Conservation (phyloP, 2,329 filamentous ascomycete genomes). For the Phialophora verrucosa region DNA sequence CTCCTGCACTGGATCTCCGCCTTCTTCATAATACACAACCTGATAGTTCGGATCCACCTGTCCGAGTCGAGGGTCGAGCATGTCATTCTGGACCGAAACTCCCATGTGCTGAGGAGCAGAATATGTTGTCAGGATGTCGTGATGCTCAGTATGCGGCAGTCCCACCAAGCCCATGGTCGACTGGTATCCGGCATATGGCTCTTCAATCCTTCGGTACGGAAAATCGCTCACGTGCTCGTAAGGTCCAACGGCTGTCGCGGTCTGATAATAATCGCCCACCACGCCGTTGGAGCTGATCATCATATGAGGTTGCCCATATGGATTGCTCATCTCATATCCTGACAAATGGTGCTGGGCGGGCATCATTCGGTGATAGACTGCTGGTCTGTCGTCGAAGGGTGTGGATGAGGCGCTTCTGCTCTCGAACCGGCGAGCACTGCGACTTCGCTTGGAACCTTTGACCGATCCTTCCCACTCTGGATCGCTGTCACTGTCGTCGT, state of each 20-base stretch:
- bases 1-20: constrained; percentile 40
- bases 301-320: constrained; percentile 40
- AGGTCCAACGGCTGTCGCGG: constrained; percentile 19
- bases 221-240: constrained; percentile 38
- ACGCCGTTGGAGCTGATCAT: constrained; percentile 30
- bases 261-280: constrained; percentile 32
- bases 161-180: constrained; percentile 47
- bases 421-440: constrained; percentile 30
- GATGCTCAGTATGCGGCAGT: constrained; percentile 50
- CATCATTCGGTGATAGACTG: constrained; percentile 25
- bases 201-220: constrained; percentile 43
- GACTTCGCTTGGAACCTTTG: constrained; percentile 36
- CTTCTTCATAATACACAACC: constrained; percentile 36
- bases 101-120: constrained; percentile 42
- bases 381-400: constrained; percentile 35
- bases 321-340: constrained; percentile 36
- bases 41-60: constrained; percentile 42
- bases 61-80: constrained; percentile 52
- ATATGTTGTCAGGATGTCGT: constrained; percentile 49
- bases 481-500: constrained; percentile 46
- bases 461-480: constrained; percentile 38
- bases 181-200: constrained; percentile 33
- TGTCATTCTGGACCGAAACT: constrained; percentile 41
- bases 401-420: constrained; percentile 37
- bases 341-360: constrained; percentile 34